Percentiles rank a stretch among this genome's conserved stretches.
Conservation (phyloP, 805 yeast genomes). For the Ogataea siamensis region DNA sequence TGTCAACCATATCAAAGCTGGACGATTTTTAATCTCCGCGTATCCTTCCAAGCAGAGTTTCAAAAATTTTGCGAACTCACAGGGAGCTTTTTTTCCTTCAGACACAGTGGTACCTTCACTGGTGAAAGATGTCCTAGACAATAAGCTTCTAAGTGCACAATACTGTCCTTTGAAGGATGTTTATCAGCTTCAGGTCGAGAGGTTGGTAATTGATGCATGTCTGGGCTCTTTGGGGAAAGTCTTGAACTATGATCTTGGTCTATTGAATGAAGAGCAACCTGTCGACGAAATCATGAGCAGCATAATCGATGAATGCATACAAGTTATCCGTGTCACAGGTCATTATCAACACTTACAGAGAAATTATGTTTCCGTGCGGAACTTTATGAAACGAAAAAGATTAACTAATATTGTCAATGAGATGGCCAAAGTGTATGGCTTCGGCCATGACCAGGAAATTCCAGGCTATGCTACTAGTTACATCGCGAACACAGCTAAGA, state of each 20-base stretch:
- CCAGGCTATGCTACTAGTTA: slow-evolving; percentile 10
- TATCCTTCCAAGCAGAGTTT: slow-evolving; percentile 14
- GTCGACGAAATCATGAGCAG: slow-evolving; percentile 16
- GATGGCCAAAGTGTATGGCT: slow-evolving; percentile 2
- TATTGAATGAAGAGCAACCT: slow-evolving; percentile 1
- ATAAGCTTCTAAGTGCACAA: slow-evolving; percentile 19
- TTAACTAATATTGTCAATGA: slow-evolving; percentile 13
- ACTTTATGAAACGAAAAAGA: slow-evolving; percentile 18
- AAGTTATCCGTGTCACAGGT: slow-evolving; percentile 2
- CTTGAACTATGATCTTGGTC: slow-evolving; percentile 7
- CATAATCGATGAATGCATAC: slow-evolving; percentile 14
- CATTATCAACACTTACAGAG: neutral
- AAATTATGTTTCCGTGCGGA: slow-evolving; percentile 18
- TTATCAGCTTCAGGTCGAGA: slow-evolving; percentile 23
- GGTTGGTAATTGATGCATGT: slow-evolving; percentile 24
- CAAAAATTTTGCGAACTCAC: slow-evolving; percentile 5
- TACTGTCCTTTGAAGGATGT: slow-evolving; percentile 23
- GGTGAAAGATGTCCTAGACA: slow-evolving; percentile 11
- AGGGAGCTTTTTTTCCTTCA: slow-evolving; percentile 14
- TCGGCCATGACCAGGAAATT: neutral
- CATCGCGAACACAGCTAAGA: slow-evolving; percentile 8
- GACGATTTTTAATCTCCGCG: slow-evolving; percentile 23
- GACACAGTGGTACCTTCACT: slow-evolving; percentile 17
- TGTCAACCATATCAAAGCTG: slow-evolving; percentile 24
- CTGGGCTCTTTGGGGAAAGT: slow-evolving; percentile 19